Percentiles rank a stretch among this genome's conserved stretches.
These are phyloP conservation scores for Knoxdaviesia proteae DNA, from an alignment of 2,329 filamentous ascomycete genomes.

Conservation along the genomic window DNA sequence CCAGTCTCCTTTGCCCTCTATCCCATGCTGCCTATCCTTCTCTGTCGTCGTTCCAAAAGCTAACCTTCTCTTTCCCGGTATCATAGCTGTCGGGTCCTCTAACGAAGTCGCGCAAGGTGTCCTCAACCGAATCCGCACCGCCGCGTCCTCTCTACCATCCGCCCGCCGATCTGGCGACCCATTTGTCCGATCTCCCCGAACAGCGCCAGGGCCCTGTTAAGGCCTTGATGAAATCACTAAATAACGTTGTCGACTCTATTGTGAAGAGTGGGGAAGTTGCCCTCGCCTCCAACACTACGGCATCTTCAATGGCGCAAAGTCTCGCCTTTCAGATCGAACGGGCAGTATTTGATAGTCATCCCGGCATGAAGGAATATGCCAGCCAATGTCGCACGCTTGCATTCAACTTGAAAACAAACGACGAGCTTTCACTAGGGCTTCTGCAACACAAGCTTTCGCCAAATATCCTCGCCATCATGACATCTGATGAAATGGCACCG, in stretches of 20 bases:
- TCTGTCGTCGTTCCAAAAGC: no score
- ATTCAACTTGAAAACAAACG: constrained; percentile 79
- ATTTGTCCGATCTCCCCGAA: constrained; percentile 35
- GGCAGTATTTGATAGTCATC: constrained; percentile 36
- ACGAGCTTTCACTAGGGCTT: constrained; percentile 54
- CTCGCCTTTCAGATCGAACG: constrained; percentile 68
- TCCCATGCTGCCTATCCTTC: neutral
- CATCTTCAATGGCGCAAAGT: constrained; percentile 43
- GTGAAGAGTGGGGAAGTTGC: constrained; percentile 43
- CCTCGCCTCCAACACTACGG: constrained; percentile 40
- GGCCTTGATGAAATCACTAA: constrained; percentile 49
- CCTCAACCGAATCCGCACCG: constrained; percentile 23
- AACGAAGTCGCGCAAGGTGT: constrained; percentile 32
- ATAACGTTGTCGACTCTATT: constrained; percentile 41
- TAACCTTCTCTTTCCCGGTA: no score
- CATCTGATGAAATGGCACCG: constrained; percentile 73
- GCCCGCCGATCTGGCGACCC: constrained; percentile 28
- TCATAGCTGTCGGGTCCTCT: neutral
- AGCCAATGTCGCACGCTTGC: constrained; percentile 54
- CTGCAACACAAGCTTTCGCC: constrained; percentile 53
- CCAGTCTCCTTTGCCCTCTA: neutral
- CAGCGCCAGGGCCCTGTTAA: constrained; percentile 48
- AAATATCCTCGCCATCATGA: constrained; percentile 69
- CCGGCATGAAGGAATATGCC: constrained; percentile 28
- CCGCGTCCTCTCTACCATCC: constrained; percentile 20